Percentiles rank a stretch among this genome's conserved stretches.
Evolutionary conservation across 768 basidiomycete genomes (phyloP).

Genomic region (Rhizopogon vesiculosus): DNA sequence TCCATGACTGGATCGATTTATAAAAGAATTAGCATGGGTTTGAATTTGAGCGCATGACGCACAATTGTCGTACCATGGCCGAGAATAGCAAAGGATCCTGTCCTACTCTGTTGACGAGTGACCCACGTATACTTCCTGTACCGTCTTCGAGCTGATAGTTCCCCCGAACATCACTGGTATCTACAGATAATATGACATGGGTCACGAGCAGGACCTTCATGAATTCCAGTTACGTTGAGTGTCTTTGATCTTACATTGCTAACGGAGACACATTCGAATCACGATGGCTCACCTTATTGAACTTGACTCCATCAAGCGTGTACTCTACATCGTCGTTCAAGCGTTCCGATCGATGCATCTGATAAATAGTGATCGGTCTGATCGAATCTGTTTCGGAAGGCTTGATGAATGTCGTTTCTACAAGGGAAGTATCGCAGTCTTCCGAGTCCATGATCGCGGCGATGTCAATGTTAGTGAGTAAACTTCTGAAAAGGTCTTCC

Average conservation of each 20-base stretch:
- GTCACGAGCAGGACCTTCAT: slow-evolving; percentile 49
- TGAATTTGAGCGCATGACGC: not conserved
- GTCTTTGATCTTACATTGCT: not conserved
- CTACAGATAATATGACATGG: slow-evolving; percentile 24
- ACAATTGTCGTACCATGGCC: slow-evolving; percentile 11
- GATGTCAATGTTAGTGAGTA: not conserved
- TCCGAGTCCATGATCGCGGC: not conserved
- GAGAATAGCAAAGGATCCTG: not conserved
- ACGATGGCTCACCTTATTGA: slow-evolving; percentile 27
- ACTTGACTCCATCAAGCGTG: slow-evolving; percentile 39
- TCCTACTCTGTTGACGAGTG: slow-evolving; percentile 8
- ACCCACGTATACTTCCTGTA: slow-evolving; percentile 19
- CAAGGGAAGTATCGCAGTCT: slow-evolving; percentile 6
- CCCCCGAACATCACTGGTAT: not conserved
- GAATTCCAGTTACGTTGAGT: not conserved
- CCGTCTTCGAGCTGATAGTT: slow-evolving; percentile 34
- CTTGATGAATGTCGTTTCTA: slow-evolving; percentile 4
- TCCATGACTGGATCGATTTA: slow-evolving; percentile 10
- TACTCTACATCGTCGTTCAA: slow-evolving; percentile 38
- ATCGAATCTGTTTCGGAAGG: slow-evolving; percentile 11
- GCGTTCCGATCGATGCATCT: slow-evolving; percentile 41
- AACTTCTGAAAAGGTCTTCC: not conserved
- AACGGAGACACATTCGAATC: not conserved
- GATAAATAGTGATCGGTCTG: slow-evolving; percentile 53
- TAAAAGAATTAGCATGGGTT: not conserved